Percentiles rank a stretch among this genome's conserved stretches.
These are phyloP conservation scores for Xylogone sp. DNA, from an alignment of 2,329 filamentous ascomycete species.

Conservation along the genomic window DNA sequence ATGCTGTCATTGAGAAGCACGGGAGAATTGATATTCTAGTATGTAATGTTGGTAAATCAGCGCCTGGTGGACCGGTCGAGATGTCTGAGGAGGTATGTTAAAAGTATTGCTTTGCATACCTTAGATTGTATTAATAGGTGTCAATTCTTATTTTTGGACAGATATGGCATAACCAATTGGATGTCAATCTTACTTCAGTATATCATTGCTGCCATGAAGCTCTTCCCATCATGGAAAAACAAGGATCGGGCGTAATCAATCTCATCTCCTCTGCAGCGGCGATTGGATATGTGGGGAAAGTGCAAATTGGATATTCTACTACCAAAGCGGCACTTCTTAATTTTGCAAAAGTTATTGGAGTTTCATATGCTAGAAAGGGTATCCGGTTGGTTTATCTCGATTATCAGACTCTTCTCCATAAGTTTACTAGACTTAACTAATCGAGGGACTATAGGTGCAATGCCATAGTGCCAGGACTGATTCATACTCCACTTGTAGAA, in stretches of 20 bases:
- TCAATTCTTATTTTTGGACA: no score
- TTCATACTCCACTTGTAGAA: slow-evolving; percentile 49
- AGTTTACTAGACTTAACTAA: no score
- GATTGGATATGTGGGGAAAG: slow-evolving; percentile 45
- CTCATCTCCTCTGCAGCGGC: slow-evolving; percentile 49
- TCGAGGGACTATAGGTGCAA: no score
- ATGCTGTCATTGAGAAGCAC: slow-evolving; percentile 47
- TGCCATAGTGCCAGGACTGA: slow-evolving; percentile 51
- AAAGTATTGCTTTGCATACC: no score
- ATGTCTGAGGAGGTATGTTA: slow-evolving; percentile 47
- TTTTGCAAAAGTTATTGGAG: slow-evolving; percentile 44
- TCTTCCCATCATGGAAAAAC: slow-evolving; percentile 50
- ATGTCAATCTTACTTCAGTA: slow-evolving; percentile 52
- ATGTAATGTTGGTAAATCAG: slow-evolving; percentile 56
- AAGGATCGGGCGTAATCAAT: slow-evolving; percentile 38
- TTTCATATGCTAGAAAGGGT: slow-evolving; percentile 44
- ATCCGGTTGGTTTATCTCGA: no score
- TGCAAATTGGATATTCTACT: slow-evolving; percentile 50
- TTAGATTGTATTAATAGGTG: no score
- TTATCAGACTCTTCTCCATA: no score
- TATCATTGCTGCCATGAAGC: slow-evolving; percentile 50
- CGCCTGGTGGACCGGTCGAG: slow-evolving; percentile 44
- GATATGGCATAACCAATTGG: slow-evolving; percentile 52
- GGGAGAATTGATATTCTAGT: slow-evolving; percentile 57
- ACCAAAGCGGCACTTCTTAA: slow-evolving; percentile 49